phyloP scores from a whole-genome alignment of 2,329 filamentous ascomycete species.

The Sarocladium brachiariae region DNA sequence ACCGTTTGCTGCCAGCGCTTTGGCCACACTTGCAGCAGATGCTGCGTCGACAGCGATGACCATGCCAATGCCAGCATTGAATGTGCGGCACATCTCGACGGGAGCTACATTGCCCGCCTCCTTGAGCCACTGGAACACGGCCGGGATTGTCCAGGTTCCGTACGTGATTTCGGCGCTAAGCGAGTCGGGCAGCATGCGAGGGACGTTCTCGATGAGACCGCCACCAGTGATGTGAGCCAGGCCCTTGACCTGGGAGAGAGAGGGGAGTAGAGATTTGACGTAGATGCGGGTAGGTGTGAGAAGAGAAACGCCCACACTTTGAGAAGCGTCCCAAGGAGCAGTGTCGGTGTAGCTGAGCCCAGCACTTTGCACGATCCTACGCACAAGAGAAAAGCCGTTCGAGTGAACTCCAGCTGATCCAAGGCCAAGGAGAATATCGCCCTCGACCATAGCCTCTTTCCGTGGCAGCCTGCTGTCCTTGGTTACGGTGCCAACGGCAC shows the following conservation, averaged over 20 bases:
- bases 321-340: slow-evolving; percentile 66
- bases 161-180: slow-evolving; percentile 79
- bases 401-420: slow-evolving; percentile 86
- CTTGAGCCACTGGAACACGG: slow-evolving; percentile 85
- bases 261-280: slow-evolving; percentile 70
- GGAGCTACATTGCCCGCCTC: slow-evolving; percentile 61
- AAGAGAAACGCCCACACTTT: slow-evolving; percentile 65
- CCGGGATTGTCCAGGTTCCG: slow-evolving; percentile 64
- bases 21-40: slow-evolving; percentile 54
- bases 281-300: slow-evolving; percentile 92
- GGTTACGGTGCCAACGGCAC: slow-evolving; percentile 77
- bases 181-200: slow-evolving; percentile 76
- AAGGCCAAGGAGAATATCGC: slow-evolving; percentile 81
- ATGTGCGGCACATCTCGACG: slow-evolving; percentile 81
- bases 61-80: slow-evolving; percentile 96
- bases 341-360: slow-evolving; percentile 63
- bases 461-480: slow-evolving; percentile 66
- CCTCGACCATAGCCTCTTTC: slow-evolving; percentile 66
- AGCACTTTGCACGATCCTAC: slow-evolving; percentile 72
- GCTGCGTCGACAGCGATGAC: slow-evolving; percentile 68
- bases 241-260: slow-evolving; percentile 69
- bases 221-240: slow-evolving; percentile 97
- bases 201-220: slow-evolving; percentile 87
- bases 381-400: slow-evolving; percentile 95
- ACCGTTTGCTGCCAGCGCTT: slow-evolving; percentile 53